These are phyloP conservation scores for Xylaria castorea DNA, from an alignment of 495 filamentous ascomycete genomes.

Conservation along the genomic window DNA sequence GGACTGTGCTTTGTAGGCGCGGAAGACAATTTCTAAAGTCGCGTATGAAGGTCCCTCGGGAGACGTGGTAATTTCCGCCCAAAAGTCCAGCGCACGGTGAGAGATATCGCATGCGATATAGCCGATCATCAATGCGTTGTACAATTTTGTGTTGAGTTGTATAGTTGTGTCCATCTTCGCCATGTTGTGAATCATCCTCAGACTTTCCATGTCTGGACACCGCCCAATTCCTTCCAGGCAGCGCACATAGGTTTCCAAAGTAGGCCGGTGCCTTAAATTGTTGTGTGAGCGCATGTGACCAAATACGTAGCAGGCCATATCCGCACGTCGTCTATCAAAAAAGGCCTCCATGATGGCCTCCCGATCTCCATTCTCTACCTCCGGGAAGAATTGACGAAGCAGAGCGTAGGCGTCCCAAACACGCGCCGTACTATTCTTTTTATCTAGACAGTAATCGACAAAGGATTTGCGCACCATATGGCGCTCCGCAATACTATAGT, in stretches of 20 bases:
- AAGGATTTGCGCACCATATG: constrained; percentile 66
- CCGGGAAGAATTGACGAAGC: constrained; percentile 77
- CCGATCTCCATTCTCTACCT: constrained; percentile 66
- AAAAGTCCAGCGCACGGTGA: constrained; percentile 73
- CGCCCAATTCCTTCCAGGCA: constrained; percentile 79
- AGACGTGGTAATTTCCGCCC: constrained; percentile 77
- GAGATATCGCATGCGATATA: constrained; percentile 72
- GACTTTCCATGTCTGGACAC: constrained; percentile 65
- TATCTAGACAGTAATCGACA: constrained; percentile 68
- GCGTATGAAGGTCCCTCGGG: constrained; percentile 82
- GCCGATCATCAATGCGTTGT: constrained; percentile 86
- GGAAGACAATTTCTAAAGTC: constrained; percentile 78
- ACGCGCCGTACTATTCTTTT: constrained; percentile 61
- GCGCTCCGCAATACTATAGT: constrained; percentile 70
- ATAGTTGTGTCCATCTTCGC: constrained; percentile 85
- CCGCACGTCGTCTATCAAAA: constrained; percentile 74
- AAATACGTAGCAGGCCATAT: constrained; percentile 86
- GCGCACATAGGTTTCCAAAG: constrained; percentile 72
- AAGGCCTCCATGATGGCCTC: constrained; percentile 81
- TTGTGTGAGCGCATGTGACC: constrained; percentile 83
- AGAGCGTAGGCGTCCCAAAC: constrained; percentile 86
- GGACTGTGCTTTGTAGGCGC: constrained; percentile 69
- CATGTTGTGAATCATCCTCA: constrained; percentile 85
- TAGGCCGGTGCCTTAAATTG: constrained; percentile 64
- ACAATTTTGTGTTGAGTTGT: constrained; percentile 74